phyloP scores from a whole-genome alignment of 2,329 filamentous ascomycete species.

The Fusarium secorum region DNA sequence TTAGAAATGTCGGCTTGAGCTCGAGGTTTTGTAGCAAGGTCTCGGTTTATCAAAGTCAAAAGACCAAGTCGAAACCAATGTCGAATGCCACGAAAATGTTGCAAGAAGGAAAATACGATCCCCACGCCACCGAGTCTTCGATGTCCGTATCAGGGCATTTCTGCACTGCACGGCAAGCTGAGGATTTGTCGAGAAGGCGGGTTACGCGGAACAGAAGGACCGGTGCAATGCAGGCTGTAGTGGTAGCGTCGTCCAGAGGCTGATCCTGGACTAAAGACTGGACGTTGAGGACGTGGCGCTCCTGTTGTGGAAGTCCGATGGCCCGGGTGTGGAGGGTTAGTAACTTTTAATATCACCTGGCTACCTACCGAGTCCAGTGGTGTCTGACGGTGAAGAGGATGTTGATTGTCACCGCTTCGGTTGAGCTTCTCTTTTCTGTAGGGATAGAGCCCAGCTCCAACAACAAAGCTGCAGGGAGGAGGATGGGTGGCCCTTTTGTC shows the following conservation, averaged over 20 bases:
- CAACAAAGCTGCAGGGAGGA: background rate
- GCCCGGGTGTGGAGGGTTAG: slow-evolving; percentile 14
- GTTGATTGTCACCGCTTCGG: slow-evolving; percentile 1
- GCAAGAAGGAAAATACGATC: slow-evolving; percentile 16
- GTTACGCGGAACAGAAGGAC: slow-evolving; percentile 15
- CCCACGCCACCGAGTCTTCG: slow-evolving; percentile 2
- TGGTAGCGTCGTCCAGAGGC: slow-evolving; percentile 11
- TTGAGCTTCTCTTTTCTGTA: background rate
- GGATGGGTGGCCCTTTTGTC: background rate
- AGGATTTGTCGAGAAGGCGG: slow-evolving; percentile 12
- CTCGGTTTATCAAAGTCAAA: background rate
- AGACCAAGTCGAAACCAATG: background rate
- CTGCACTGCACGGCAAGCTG: background rate
- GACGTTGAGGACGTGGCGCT: slow-evolving; percentile 26
- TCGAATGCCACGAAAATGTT: background rate
- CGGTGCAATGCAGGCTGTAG: slow-evolving; percentile 12
- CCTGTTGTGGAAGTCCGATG: slow-evolving; percentile 6
- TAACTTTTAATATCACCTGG: slow-evolving; percentile 4
- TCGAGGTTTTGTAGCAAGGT: background rate
- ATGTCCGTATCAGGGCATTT: slow-evolving; percentile 18
- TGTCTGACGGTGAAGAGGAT: background rate
- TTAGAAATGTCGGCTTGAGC: background rate
- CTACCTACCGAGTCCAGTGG: background rate
- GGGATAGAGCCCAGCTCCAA: background rate
- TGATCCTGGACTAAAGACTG: slow-evolving; percentile 23